Percentiles rank a stretch among this genome's conserved stretches.
These are phyloP conservation scores for Cubamyces sp. DNA, from an alignment of 768 basidiomycete species.

Conservation along the genomic window DNA sequence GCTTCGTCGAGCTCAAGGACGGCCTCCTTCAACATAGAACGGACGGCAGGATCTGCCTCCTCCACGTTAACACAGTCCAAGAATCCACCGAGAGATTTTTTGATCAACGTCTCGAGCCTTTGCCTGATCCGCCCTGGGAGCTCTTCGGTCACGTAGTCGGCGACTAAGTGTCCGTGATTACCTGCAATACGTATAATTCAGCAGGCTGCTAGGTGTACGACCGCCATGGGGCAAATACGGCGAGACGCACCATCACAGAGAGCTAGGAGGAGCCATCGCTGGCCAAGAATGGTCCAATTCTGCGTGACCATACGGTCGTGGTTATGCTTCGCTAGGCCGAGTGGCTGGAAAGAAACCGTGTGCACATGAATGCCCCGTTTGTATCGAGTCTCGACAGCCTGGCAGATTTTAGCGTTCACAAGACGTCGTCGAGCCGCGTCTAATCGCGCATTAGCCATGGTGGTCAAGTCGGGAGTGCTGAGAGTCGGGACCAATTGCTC, in stretches of 20 bases:
- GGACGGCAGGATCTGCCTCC: neutral
- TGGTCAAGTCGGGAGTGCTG: too few relatives aligned
- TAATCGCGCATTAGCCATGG: too few relatives aligned
- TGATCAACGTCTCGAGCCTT: neutral
- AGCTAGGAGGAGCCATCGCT: constrained; percentile 9
- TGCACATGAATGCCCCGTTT: neutral
- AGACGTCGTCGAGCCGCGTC: neutral
- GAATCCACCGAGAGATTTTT: neutral
- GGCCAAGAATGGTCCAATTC: neutral
- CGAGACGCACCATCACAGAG: constrained; percentile 3
- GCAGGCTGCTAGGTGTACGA: too few relatives aligned
- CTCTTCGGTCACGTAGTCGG: neutral
- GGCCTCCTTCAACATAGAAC: neutral
- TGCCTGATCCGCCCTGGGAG: neutral
- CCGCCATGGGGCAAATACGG: neutral
- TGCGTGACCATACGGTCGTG: neutral
- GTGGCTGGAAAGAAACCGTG: constrained; percentile 2
- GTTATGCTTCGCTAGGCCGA: neutral
- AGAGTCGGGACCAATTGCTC: too few relatives aligned
- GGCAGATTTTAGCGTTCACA: neutral
- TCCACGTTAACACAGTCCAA: neutral
- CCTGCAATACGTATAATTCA: too few relatives aligned
- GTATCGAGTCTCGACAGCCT: neutral
- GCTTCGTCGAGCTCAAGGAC: neutral
- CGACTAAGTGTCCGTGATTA: neutral